Evolutionary conservation across 768 basidiomycete genomes (phyloP).

Genomic region (Mycena indigotica): DNA sequence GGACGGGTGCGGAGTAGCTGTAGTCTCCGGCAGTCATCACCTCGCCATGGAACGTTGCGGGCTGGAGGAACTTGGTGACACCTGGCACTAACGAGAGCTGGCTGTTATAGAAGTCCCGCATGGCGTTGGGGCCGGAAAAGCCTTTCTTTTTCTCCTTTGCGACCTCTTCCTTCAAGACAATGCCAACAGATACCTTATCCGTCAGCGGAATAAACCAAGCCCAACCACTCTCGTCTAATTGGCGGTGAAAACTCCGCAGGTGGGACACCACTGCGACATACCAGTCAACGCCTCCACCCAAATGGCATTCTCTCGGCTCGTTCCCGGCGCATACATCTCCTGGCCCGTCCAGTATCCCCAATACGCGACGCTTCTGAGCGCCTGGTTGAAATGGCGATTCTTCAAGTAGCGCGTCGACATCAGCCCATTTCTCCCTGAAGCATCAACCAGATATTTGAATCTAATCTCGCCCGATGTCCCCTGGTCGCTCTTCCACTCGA

Average conservation of each 20-base stretch:
- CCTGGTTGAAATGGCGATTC: slow-evolving; percentile 30
- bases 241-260: neutral
- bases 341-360: slow-evolving; percentile 40
- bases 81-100: slow-evolving; percentile 32
- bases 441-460: slow-evolving; percentile 67
- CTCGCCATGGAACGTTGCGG: slow-evolving; percentile 27
- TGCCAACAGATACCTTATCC: slow-evolving; percentile 38
- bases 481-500: slow-evolving; percentile 39
- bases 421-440: slow-evolving; percentile 59
- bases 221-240: slow-evolving; percentile 42
- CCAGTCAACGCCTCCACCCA: slow-evolving; percentile 29
- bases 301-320: slow-evolving; percentile 34
- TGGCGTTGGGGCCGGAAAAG: neutral
- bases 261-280: neutral
- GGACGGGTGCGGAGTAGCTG: slow-evolving; percentile 39
- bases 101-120: slow-evolving; percentile 28
- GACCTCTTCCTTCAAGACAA: slow-evolving; percentile 36
- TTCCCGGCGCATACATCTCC: slow-evolving; percentile 32
- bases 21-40: slow-evolving; percentile 33
- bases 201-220: slow-evolving; percentile 42
- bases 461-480: slow-evolving; percentile 42
- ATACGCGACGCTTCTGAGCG: slow-evolving; percentile 5
- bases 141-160: slow-evolving; percentile 23
- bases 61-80: slow-evolving; percentile 26
- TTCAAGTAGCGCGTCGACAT: slow-evolving; percentile 38